Conservation (phyloP, 768 basidiomycete genomes). For the Lentinula sp. region DNA sequence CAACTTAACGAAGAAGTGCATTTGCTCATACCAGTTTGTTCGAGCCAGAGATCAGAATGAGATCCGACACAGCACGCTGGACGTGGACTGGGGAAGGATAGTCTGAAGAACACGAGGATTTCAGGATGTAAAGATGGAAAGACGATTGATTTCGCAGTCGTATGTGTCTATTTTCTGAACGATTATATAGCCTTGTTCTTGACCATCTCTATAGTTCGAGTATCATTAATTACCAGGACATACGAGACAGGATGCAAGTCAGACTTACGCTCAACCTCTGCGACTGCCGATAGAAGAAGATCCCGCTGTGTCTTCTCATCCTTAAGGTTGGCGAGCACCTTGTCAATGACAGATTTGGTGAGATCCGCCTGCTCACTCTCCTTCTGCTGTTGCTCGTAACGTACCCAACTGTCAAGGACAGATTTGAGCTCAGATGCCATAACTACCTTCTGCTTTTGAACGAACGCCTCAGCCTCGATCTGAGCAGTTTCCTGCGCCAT, state of each 20-base stretch:
- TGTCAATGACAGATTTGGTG: slow-evolving; percentile 81
- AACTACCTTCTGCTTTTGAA: slow-evolving; percentile 82
- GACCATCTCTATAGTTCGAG: slow-evolving; percentile 60
- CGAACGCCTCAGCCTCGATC: slow-evolving; percentile 85
- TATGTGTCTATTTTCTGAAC: not conserved
- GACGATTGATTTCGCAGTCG: not conserved
- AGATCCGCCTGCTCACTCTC: slow-evolving; percentile 95
- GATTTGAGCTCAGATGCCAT: slow-evolving; percentile 86
- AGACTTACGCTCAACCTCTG: slow-evolving; percentile 89
- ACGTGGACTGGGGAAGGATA: no score
- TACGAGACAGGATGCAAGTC: no score
- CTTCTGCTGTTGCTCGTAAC: slow-evolving; percentile 94
- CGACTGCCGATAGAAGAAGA: slow-evolving; percentile 70
- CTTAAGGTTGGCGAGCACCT: slow-evolving; percentile 74
- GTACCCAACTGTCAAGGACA: slow-evolving; percentile 97
- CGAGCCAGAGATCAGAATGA: no score
- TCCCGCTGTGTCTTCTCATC: slow-evolving; percentile 91
- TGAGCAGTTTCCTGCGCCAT: slow-evolving; percentile 76
- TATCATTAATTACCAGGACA: not conserved
- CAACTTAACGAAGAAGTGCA: no score
- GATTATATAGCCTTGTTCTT: slow-evolving; percentile 85
- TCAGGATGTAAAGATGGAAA: not conserved
- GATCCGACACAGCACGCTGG: no score
- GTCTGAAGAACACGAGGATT: not conserved
- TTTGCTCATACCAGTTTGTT: no score